phyloP scores from a whole-genome alignment of 768 basidiomycete species.

The Boletus edulis region DNA sequence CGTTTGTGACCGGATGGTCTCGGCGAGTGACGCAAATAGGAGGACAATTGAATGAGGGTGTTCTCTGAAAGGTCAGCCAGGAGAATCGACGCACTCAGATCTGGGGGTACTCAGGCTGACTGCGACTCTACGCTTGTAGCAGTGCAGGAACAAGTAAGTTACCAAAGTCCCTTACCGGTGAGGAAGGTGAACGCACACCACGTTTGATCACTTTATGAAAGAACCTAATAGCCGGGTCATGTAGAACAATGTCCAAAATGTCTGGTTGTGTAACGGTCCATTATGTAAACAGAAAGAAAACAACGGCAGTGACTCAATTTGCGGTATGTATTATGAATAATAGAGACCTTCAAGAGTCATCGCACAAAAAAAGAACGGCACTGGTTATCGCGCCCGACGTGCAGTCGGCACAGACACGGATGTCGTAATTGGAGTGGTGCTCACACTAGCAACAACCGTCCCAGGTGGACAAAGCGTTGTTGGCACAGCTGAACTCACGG shows the following conservation, averaged over 20 bases:
- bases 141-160: background rate
- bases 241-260: too few species aligned
- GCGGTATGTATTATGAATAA: too few species aligned
- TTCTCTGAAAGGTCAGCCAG: background rate
- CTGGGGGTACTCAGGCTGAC: too few species aligned
- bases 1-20: background rate
- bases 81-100: background rate
- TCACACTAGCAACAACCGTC: background rate
- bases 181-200: conserved; percentile 10
- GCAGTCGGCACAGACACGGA: background rate
- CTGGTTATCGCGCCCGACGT: conserved; percentile 4
- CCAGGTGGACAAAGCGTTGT: conserved; percentile 39
- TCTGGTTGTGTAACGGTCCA: background rate
- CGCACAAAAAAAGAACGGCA: background rate
- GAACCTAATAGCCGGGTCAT: too few species aligned
- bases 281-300: background rate
- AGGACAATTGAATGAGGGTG: background rate
- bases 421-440: conserved; percentile 2
- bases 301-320: too few species aligned
- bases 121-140: too few species aligned
- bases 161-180: background rate
- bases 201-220: background rate
- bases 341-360: background rate
- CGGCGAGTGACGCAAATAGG: background rate
- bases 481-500: conserved; percentile 48